A percentile compares a stretch with the other conserved stretches of the same genome.
phyloP scores from a whole-genome alignment of 768 basidiomycete genomes.

The Termitomyces sp. region DNA sequence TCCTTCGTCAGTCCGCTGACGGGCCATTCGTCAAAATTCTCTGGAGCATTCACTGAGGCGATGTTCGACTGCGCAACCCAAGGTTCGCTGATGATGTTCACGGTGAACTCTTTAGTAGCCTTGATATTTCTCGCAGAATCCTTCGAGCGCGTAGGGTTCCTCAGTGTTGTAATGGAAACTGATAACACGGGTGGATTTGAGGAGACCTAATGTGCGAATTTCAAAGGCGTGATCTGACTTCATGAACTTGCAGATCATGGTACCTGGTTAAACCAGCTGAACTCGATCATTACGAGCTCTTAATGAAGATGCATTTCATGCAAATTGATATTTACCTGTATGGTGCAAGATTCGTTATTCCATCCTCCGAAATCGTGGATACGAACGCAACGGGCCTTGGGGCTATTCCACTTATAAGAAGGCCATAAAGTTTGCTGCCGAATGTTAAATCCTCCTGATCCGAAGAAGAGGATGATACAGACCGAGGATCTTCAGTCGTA shows the following conservation, averaged over 20 bases:
- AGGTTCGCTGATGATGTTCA: constrained; percentile 72
- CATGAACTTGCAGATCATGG: neutral
- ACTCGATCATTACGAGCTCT: neutral
- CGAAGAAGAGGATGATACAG: neutral
- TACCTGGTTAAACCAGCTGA: constrained; percentile 43
- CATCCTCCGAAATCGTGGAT: constrained; percentile 50
- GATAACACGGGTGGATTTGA: constrained; percentile 64
- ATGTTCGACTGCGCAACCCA: constrained; percentile 56
- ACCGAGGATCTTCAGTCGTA: constrained; percentile 29
- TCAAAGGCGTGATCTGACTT: constrained; percentile 13
- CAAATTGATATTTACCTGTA: constrained; percentile 32
- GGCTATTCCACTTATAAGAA: constrained; percentile 49
- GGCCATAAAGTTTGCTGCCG: constrained; percentile 33
- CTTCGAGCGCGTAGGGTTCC: constrained; percentile 25
- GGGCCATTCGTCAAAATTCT: constrained; percentile 52
- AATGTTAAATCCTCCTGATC: neutral
- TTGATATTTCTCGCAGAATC: constrained; percentile 66
- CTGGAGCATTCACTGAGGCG: constrained; percentile 47
- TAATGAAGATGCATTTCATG: neutral
- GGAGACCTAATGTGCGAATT: constrained; percentile 36
- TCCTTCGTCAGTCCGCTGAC: constrained; percentile 56
- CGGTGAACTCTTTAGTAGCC: constrained; percentile 61
- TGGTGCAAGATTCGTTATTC: constrained; percentile 55
- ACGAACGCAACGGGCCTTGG: constrained; percentile 72
- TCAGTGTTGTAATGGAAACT: constrained; percentile 26